Percentiles rank a stretch among this genome's conserved stretches.
Evolutionary conservation across 805 yeast genomes (phyloP).

Genomic region (Yamadazyma sp.): DNA sequence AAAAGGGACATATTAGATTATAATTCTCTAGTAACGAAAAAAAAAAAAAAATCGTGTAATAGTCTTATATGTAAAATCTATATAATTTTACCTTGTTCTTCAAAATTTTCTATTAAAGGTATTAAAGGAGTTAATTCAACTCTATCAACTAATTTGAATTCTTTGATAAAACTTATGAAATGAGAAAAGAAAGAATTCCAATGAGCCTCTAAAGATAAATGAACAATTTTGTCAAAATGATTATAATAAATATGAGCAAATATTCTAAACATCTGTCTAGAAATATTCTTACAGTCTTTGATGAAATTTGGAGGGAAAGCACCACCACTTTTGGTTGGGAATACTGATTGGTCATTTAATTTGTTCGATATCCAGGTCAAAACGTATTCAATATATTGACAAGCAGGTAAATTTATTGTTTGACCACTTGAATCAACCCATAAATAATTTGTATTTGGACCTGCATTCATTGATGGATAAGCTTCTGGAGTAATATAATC

Average conservation of each 20-base stretch:
- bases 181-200: conserved; percentile 98
- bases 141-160: conserved; percentile 76
- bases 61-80: too few species aligned
- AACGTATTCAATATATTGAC: conserved; percentile 89
- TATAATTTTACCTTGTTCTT: conserved; percentile 79
- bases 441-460: conserved; percentile 83
- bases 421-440: conserved; percentile 83
- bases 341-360: conserved; percentile 81
- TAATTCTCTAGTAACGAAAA: too few species aligned
- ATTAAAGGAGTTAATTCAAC: conserved; percentile 76
- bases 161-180: conserved; percentile 81
- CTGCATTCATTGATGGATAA: conserved; percentile 94
- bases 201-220: conserved; percentile 89
- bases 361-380: conserved; percentile 86
- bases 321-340: conserved; percentile 87
- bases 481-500: conserved; percentile 89
- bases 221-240: conserved; percentile 92
- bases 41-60: too few species aligned
- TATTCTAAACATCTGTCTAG: conserved; percentile 89
- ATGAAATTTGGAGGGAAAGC: conserved; percentile 87
- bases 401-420: conserved; percentile 84
- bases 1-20: too few species aligned
- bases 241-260: conserved; percentile 94
- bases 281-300: conserved; percentile 81
- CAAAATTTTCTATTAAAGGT: conserved; percentile 75